These are phyloP conservation scores for Suhomyces atakaporum DNA, from an alignment of 1,139 yeast species.

Conservation along the genomic window DNA sequence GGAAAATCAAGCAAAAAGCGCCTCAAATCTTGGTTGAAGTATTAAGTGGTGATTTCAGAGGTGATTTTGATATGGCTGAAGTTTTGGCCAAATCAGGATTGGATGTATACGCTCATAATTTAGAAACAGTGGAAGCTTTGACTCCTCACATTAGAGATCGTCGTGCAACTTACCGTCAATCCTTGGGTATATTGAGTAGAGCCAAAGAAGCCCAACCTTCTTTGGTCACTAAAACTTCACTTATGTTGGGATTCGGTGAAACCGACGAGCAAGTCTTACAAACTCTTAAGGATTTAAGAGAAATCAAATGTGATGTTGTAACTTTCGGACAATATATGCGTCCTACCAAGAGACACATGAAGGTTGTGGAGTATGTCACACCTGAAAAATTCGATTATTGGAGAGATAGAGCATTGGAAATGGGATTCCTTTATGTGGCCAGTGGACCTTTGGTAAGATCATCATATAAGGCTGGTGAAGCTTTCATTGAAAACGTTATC, in stretches of 20 bases:
- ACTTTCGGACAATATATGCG: conserved; percentile 99
- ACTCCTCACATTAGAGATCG: conserved; percentile 97
- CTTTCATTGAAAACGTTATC: conserved; percentile 91
- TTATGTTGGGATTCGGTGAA: conserved; percentile 98
- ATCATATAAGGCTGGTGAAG: conserved; percentile 97
- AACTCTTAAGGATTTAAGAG: conserved; percentile 75
- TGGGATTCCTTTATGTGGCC: conserved; percentile 96
- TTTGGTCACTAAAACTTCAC: conserved; percentile 86
- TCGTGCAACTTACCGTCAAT: conserved; percentile 92
- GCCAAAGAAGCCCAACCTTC: conserved; percentile 80
- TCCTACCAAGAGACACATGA: conserved; percentile 98
- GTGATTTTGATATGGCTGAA: conserved; percentile 79
- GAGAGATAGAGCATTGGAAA: conserved; percentile 81
- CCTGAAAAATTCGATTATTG: conserved; percentile 95
- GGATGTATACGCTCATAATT: conserved; percentile 95
- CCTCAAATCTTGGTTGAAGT: conserved; percentile 93
- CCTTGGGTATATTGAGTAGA: conserved; percentile 69
- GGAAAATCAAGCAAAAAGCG: conserved; percentile 79
- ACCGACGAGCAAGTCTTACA: conserved; percentile 83
- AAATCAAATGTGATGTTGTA: conserved; percentile 83
- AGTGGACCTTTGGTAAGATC: conserved; percentile 97
- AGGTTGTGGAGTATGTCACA: conserved; percentile 92
- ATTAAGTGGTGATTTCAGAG: conserved; percentile 92
- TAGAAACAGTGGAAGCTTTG: conserved; percentile 93
- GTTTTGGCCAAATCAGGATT: conserved; percentile 82